phyloP scores from a whole-genome alignment of 108 stramenopile species.

The Nitzschia sp. region DNA sequence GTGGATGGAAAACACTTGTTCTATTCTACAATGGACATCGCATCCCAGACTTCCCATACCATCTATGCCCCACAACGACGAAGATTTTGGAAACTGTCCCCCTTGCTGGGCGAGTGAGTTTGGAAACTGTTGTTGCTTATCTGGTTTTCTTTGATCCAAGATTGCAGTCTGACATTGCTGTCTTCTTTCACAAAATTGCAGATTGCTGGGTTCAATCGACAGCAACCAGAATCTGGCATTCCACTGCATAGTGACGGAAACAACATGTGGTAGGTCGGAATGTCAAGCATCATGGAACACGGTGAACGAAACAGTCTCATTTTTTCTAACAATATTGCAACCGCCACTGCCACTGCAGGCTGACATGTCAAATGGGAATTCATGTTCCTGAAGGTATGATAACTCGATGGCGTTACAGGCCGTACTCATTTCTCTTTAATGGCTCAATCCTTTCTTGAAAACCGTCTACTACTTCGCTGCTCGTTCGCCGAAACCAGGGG shows the following conservation, averaged over 20 bases:
- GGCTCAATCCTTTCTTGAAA: too few species aligned
- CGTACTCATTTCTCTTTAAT: too few species aligned
- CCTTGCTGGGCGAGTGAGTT: constrained; percentile 59
- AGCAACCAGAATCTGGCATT: constrained; percentile 76
- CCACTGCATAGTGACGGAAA: constrained; percentile 84
- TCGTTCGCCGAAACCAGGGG: too few species aligned
- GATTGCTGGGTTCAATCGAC: constrained; percentile 87
- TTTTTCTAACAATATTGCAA: too few species aligned
- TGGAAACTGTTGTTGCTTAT: neutral
- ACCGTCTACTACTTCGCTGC: too few species aligned
- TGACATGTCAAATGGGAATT: constrained; percentile 86
- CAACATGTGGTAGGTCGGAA: constrained; percentile 74
- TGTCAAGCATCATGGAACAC: too few species aligned
- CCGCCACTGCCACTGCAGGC: neutral
- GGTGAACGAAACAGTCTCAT: too few species aligned
- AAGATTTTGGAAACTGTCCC: constrained; percentile 77
- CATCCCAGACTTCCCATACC: constrained; percentile 84
- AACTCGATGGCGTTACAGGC: too few species aligned
- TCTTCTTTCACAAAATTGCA: too few species aligned
- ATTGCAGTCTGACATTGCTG: neutral
- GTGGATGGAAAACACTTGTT: constrained; percentile 85
- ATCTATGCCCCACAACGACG: constrained; percentile 82
- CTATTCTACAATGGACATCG: constrained; percentile 86
- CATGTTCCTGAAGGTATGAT: constrained; percentile 38
- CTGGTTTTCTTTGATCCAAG: neutral